Evolutionary conservation across 495 filamentous ascomycete species (phyloP), one percentile per base, ranked within the genome.

Genomic region (Friedmanniomyces endolithicus): DNA sequence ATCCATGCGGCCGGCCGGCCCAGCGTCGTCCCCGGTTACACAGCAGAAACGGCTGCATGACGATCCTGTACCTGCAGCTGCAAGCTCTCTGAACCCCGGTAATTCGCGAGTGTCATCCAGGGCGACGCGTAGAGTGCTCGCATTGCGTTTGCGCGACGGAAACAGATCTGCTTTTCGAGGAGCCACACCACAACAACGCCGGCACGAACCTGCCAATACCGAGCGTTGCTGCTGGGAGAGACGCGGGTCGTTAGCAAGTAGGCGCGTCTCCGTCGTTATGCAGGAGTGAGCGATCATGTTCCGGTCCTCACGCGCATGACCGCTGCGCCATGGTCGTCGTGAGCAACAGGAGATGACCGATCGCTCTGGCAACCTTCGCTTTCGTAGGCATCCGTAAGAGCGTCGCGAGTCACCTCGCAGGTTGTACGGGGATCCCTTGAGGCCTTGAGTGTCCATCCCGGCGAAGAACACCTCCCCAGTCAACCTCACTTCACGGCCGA

Each of bases 1-100:
- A 31, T 27, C 16, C 39, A 41, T n/a, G 14, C 39, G 14, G 16
- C 39, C 39, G 16, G 19, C 39, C 27, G 27, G 27, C 27, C 27
- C 27, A 31, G 27, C 37, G 37, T 41, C 37, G 6, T 47, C 44
- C 44, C 44, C 44, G 44, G 44, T 47, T 47, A 47, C 44, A 47
- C 44, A 47, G 27, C 27, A n/a, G n/a, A n/a, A n/a, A 45, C 41
- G 19, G 11, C 41, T 22, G 41, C 33, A 35, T 35, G 33, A 35
- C 33, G 16, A n/a, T 8, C 41, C 41, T 45, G 41, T 22, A 11
- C 12, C 41, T 45, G 12, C 41, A 23, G 20, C 19, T 47, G 44
- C 44, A 47, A 6, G 44, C 44, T 23, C 44, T 41, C 16, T 14
- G 4, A 14, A n/a, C n/a, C 37, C 37, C 6, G 37, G 37, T n/a